phyloP scores from a whole-genome alignment of 1,284 basidiomycete genomes.

The Irpex rosettiformis region DNA sequence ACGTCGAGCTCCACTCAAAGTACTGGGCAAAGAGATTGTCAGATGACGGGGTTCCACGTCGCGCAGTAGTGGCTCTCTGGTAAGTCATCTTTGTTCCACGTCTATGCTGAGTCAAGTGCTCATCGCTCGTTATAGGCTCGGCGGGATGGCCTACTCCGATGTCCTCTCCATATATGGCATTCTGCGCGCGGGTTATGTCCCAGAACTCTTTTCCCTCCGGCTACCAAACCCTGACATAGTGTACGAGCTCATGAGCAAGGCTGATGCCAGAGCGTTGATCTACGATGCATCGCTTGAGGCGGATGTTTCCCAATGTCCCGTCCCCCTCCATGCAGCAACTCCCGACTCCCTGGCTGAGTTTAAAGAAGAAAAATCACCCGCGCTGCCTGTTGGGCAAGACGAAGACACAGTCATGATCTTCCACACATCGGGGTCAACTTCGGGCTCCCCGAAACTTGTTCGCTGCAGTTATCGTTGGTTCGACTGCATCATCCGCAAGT shows the following conservation, averaged over 20 bases:
- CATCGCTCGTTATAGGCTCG: constrained; percentile 42
- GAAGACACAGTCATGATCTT: constrained; percentile 56
- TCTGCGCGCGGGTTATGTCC: constrained; percentile 65
- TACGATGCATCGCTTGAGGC: constrained; percentile 47
- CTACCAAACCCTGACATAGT: constrained; percentile 66
- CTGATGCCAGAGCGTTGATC: constrained; percentile 57
- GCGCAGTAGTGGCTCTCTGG: constrained; percentile 67
- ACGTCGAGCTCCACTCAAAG: constrained; percentile 50
- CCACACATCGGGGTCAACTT: constrained; percentile 74
- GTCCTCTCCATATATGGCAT: constrained; percentile 68
- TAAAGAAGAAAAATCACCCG: constrained; percentile 18
- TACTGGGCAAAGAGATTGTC: constrained; percentile 50
- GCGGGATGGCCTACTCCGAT: constrained; percentile 63
- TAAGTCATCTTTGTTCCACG: too few relatives aligned
- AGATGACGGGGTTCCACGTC: constrained; percentile 38
- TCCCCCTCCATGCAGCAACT: constrained; percentile 46
- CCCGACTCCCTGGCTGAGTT: constrained; percentile 17
- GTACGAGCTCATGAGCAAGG: constrained; percentile 57
- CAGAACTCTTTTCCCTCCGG: constrained; percentile 69
- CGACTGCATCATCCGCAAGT: constrained; percentile 25
- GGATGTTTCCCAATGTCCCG: constrained; percentile 37
- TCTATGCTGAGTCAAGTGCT: not conserved
- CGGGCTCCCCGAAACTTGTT: constrained; percentile 33
- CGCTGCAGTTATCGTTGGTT: constrained; percentile 28
- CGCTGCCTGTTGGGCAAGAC: constrained; percentile 21